phyloP scores from a whole-genome alignment of 2,329 filamentous ascomycete genomes.

The Curvularia verruculosa region DNA sequence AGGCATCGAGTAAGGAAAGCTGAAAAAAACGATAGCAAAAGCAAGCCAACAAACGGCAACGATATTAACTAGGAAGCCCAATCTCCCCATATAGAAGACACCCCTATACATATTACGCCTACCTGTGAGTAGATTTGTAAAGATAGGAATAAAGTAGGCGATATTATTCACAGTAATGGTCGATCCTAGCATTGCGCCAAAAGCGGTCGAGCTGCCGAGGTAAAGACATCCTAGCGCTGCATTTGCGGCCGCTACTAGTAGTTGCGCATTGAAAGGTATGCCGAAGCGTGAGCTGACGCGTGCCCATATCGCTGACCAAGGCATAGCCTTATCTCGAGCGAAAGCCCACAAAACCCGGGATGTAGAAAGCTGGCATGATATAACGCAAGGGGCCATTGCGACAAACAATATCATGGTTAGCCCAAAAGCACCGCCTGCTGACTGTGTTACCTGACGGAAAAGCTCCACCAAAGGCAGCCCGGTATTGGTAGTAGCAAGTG shows the following conservation, averaged over 20 bases:
- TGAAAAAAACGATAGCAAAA: slow-evolving; percentile 18
- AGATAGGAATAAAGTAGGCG: slow-evolving; percentile 16
- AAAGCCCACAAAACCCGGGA: slow-evolving; percentile 53
- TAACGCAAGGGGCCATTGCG: slow-evolving; percentile 53
- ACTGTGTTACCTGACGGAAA: slow-evolving; percentile 53
- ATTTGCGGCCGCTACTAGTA: slow-evolving; percentile 13
- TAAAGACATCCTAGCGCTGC: slow-evolving; percentile 17
- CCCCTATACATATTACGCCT: slow-evolving; percentile 15
- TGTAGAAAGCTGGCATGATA: slow-evolving; percentile 46
- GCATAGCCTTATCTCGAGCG: slow-evolving; percentile 47
- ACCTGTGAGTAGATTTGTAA: slow-evolving; percentile 15
- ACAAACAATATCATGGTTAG: slow-evolving; percentile 53
- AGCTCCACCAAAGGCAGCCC: slow-evolving; percentile 56
- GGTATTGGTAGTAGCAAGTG: slow-evolving; percentile 50
- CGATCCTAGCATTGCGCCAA: slow-evolving; percentile 15
- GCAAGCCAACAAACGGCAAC: slow-evolving; percentile 16
- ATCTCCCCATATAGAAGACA: slow-evolving; percentile 13
- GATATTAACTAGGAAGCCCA: slow-evolving; percentile 11
- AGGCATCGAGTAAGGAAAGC: slow-evolving; percentile 14
- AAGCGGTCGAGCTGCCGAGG: slow-evolving; percentile 16
- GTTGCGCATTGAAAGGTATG: slow-evolving; percentile 17
- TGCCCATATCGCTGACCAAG: slow-evolving; percentile 10
- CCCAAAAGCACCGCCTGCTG: slow-evolving; percentile 52
- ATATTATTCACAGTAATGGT: slow-evolving; percentile 18
- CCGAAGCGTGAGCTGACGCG: slow-evolving; percentile 1